Base-by-base conservation (phyloP, 176 grass and related monocot genomes). In the Bolboschoenus planiculmis region DNA sequence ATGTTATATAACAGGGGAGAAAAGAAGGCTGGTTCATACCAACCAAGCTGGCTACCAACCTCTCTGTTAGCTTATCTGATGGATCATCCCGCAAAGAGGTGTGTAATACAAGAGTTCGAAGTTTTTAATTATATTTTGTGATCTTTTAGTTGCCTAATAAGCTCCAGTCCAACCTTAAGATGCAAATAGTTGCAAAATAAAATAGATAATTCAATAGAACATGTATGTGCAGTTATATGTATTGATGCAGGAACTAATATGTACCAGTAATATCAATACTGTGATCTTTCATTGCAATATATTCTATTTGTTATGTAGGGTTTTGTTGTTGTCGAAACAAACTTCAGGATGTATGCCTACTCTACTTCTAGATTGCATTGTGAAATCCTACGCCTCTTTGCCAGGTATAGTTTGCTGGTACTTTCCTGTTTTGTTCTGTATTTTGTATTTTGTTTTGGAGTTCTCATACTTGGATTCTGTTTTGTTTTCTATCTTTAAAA, bases 291-390 rank as follows among this genome's bases (percentile, higher is more conserved):
- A 51, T 31, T 50, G 24, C 44, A 60, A 65, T 64, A 64, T 82
- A 7, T 21, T 62, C 65, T 64, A 29, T 10, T 77, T 73, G 36
- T 73, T 88, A 66, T 40, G 53, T 79, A 97, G 95, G 95, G 92
- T 65, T 94, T 92, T 94, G 92, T 97, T 39, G 92, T 97, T 50
- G 89, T 97, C 56, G 95, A 97, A 85, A 97, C 92, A 85, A 97
- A 97, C 78, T 97, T 97, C 71, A 91, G 92, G 83, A 79, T 92
- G 86, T 97, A 97, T 90, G 87, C 95, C 5, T 97, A 97, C 84
- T 94, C 90, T 51, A 74, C 90, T 37, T 97, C 95, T 40, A 97
- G 83, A 84, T 87, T 97, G 67, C 92, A 94, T 76, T 93, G 85
- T 85, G 90, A 97, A 87, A 97, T 97, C 85, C 84, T 97, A 78